phyloP scores from a whole-genome alignment of 106 monocot genomes.

The Alisma plantagoaquatica region DNA sequence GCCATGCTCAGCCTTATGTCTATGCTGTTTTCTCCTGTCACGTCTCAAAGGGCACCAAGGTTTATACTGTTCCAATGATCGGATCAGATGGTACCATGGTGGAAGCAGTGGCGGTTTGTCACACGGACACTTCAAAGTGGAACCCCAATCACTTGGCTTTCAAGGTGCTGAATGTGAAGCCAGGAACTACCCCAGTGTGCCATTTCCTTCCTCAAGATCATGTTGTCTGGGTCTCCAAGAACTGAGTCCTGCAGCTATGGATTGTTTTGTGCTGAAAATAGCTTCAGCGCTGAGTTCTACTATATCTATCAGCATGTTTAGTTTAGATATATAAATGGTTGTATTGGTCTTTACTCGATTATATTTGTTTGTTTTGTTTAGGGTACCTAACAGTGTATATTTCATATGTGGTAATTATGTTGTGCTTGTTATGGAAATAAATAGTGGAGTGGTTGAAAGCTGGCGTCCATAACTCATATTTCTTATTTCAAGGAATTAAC shows the following conservation, averaged over 20 bases:
- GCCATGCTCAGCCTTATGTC: slow-evolving; percentile 49
- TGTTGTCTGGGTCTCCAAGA: slow-evolving; percentile 26
- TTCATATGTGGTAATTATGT: too few species aligned
- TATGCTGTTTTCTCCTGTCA: slow-evolving; percentile 78
- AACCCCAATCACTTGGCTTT: slow-evolving; percentile 48
- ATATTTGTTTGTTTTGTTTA: too few species aligned
- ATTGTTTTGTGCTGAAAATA: neutral
- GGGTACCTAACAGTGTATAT: too few species aligned
- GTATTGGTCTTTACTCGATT: too few species aligned
- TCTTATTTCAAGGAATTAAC: too few species aligned
- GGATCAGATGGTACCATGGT: slow-evolving; percentile 41
- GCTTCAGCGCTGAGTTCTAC: too few species aligned
- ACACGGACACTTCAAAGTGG: slow-evolving; percentile 36
- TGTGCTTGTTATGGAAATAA: too few species aligned
- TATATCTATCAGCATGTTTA: too few species aligned
- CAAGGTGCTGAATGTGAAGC: slow-evolving; percentile 46
- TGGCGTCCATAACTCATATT: too few species aligned
- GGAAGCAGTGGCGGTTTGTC: slow-evolving; percentile 56
- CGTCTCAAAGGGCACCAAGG: slow-evolving; percentile 12
- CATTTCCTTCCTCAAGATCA: slow-evolving; percentile 50
- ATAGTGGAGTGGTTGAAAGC: too few species aligned
- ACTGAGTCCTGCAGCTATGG: neutral
- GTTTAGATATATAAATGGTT: too few species aligned
- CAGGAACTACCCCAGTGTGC: slow-evolving; percentile 52
- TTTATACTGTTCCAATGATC: slow-evolving; percentile 30